A percentile compares a stretch with the other conserved stretches of the same genome.
Conservation (phyloP, 163 green algal species). For the Scenedesmus sp. region DNA sequence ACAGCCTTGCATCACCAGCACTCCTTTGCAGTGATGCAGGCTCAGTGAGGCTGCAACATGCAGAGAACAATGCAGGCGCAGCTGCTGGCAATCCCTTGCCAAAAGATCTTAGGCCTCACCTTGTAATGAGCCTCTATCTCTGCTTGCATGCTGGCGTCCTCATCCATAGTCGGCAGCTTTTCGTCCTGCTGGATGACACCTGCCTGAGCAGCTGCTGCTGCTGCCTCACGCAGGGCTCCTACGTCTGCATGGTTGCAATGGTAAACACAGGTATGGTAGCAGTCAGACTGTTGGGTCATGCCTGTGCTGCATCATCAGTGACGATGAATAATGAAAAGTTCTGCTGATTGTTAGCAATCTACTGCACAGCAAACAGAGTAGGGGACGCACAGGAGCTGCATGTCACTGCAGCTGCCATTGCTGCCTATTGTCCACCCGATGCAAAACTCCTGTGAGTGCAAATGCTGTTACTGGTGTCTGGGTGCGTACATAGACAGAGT, state of each 20-base stretch:
- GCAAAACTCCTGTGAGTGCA: not conserved
- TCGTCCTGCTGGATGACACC: not conserved
- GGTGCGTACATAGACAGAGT: not conserved
- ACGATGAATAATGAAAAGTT: not conserved
- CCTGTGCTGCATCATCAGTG: not conserved
- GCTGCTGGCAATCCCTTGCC: not conserved
- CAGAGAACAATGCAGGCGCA: not conserved
- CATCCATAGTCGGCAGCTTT: not conserved
- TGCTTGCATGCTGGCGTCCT: conserved; percentile 26
- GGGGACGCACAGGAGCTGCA: not conserved
- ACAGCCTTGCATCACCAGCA: not conserved
- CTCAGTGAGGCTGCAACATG: not conserved
- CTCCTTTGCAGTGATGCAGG: not conserved
- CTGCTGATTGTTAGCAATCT: not conserved
- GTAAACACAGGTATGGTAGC: not conserved
- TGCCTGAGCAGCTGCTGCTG: not conserved
- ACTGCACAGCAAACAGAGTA: not conserved
- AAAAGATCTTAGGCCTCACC: not conserved
- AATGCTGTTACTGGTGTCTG: not conserved
- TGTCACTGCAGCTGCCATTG: not conserved
- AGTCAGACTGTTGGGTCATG: not conserved
- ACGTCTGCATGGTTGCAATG: not conserved
- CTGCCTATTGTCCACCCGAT: not conserved
- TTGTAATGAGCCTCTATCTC: conserved; percentile 48
- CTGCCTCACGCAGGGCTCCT: not conserved